Base-by-base conservation (phyloP, 352 stramenopile genomes). In the Plasmopara viticola region DNA sequence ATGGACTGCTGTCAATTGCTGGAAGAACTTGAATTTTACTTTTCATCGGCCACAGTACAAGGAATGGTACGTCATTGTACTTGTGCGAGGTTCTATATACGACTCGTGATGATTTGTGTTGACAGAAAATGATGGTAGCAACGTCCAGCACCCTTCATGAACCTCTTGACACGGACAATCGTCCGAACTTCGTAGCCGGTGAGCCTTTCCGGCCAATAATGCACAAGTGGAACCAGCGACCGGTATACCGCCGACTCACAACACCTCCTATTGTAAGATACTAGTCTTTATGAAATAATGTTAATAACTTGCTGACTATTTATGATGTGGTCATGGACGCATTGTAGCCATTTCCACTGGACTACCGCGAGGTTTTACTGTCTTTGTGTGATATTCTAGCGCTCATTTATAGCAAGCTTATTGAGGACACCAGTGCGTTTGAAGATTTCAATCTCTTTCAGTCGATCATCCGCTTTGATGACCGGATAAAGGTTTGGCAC, bases 11-110 rank as follows among this genome's bases (percentile, higher is more conserved):
- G 79, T 17, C 79, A 93, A 48, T 60, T 93, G n/a, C 66, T 93
- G 18, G 83, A 93, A 48, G 83, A 93, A 45, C 69, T 93, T 28
- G 83, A 93, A 53, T 93, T 89, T 52, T 87, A 85, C 56, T 90
- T 93, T 29, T 74, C 80, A 10, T 87, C 79, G 6, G 61, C 70
- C 10, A 83, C 78, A 2, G 69, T 87, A 28, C 83, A 93, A 65
- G 76, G 78, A 56, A 90, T 93, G 83, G 78, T 88, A 39, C 8
- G 37, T 41, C 6, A 13, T 41, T 14, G 5, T 15, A 17, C 5
- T 41, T 18, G n/a, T 15, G 14, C 8, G 12, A 41, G 37, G 12
- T 15, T 14, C 4, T 18, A 41, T 18, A 17, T 14, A 18, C 9
- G 5, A 17, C 7, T 41, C 6, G 28, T 15, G 6, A 45, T 9